phyloP scores from a whole-genome alignment of 345 rosid species.

The Limnanthes douglasii region DNA sequence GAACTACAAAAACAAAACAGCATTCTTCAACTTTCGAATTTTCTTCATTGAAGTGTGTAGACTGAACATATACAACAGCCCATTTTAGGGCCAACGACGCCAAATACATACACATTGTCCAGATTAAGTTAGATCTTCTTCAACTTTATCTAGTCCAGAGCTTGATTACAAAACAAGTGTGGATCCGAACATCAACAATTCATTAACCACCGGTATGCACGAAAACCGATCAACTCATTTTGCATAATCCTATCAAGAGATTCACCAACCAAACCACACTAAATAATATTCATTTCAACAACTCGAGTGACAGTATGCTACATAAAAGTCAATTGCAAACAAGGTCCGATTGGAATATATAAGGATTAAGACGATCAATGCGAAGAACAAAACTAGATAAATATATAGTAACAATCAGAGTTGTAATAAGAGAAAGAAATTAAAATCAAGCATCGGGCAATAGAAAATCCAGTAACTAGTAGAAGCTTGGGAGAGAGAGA shows the following conservation, averaged over 20 bases:
- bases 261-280: not conserved
- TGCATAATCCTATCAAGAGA: too few species aligned
- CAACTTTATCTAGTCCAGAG: too few species aligned
- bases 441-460: constrained; percentile 5
- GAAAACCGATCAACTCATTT: not conserved
- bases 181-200: too few species aligned
- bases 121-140: too few species aligned
- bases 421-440: constrained; percentile 4
- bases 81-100: too few species aligned
- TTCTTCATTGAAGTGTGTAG: too few species aligned
- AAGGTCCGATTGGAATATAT: too few species aligned
- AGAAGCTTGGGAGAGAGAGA: not conserved
- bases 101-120: not conserved
- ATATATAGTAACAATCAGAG: not conserved
- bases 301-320: constrained; percentile 1
- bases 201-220: not conserved
- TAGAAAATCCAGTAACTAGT: not conserved
- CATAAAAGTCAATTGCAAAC: constrained; percentile 4
- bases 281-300: not conserved
- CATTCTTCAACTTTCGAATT: not conserved
- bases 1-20: not conserved
- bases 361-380: too few species aligned
- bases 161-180: too few species aligned
- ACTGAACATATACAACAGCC: too few species aligned
- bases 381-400: constrained; percentile 6